Base-by-base conservation (phyloP, 225 moss, liverwort and hornwort genomes). In the Ulota crispa region DNA sequence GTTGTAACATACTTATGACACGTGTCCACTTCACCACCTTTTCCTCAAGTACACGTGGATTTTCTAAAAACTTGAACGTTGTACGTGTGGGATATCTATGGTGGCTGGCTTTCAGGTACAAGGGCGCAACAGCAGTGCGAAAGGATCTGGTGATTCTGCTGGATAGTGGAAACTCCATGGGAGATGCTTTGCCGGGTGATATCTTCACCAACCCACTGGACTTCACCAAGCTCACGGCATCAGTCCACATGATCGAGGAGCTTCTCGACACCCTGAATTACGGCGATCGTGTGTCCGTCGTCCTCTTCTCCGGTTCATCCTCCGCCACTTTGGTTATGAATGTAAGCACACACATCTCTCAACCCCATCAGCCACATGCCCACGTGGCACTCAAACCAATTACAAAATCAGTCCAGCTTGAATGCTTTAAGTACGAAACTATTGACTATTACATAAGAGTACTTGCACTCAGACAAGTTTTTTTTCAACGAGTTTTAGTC, bases 141-240 rank as follows among this genome's bases (percentile, higher is more conserved):
- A 90, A 85, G 34, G 83, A 87, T 42, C 62, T 90, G 2, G 0
- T 90, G 26, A 64, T 87, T 61, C 72, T 90, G 55, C 80, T 87
- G 0, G 87, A 90, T 13, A 83, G 80, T 2, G 89, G 89, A 37
- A 79, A 81, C 76, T 90, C 89, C 1, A 90, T 90, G 89, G 87
- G 89, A 28, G 78, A 78, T 50, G 70, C 0, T 31, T 60, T 87
- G 23, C 87, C 90, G 0, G 53, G 26, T 15, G 90, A 90, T 7
- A 68, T 90, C 20, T 71, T 83, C 0, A 60, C 3, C 1, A 76
- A 76, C 65, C 68, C 87, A 0, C 27, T 15, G 0, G 63, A 34
- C 16, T 84, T 72, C 61, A 78, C 60, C 67, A 90, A 85, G 83
- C 83, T 90, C 56, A 26, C 21, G 0, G 83, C 87, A 5, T 78